phyloP scores from a whole-genome alignment of 345 rosid genomes.

The Lepidium aucheri region DNA sequence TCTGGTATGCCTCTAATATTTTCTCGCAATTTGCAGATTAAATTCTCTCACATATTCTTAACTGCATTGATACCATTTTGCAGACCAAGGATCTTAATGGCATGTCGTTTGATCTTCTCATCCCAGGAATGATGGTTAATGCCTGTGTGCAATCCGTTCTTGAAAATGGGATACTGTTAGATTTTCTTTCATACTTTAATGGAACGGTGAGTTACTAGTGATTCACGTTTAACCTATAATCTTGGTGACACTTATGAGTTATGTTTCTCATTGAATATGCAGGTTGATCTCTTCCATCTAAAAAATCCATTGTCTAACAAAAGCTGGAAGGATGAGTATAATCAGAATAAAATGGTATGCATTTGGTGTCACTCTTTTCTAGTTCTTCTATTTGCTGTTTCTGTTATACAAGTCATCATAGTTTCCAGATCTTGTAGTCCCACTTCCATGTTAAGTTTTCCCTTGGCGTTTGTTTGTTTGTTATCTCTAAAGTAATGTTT shows the following conservation, averaged over 20 bases:
- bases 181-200: conserved; percentile 80
- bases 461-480: neutral
- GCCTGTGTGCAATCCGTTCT: conserved; percentile 80
- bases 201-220: conserved; percentile 74
- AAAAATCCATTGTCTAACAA: conserved; percentile 48
- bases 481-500: neutral
- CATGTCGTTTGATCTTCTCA: conserved; percentile 84
- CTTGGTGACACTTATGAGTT: neutral
- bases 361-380: conserved; percentile 1
- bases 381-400: neutral
- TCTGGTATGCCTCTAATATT: conserved; percentile 46
- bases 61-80: conserved; percentile 10
- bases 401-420: neutral
- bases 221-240: conserved; percentile 6
- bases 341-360: conserved; percentile 66
- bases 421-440: conserved; percentile 2
- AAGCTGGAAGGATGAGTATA: conserved; percentile 78
- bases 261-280: conserved; percentile 20
- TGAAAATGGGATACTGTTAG: conserved; percentile 81
- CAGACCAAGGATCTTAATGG: conserved; percentile 91
- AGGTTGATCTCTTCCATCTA: conserved; percentile 88
- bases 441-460: neutral
- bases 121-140: conserved; percentile 95
- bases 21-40: neutral
- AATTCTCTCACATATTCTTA: neutral